Evolutionary conservation across 805 yeast genomes (phyloP).

Genomic region (Lipomyces starkeyi): DNA sequence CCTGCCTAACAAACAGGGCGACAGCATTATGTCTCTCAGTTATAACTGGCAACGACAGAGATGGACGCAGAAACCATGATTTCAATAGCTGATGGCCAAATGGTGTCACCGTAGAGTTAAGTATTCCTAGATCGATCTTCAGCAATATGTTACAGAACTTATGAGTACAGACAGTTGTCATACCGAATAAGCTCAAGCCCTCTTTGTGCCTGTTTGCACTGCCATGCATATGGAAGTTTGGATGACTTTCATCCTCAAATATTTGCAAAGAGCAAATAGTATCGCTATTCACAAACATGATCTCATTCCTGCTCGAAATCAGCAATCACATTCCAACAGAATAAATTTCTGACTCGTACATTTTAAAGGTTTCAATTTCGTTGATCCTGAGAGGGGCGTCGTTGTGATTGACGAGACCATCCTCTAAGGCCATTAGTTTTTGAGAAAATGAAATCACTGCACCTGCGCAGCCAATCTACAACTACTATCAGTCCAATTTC

Average conservation of each 20-base stretch:
- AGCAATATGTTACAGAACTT: background rate
- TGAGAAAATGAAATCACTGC: constrained; percentile 27
- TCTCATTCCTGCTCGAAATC: constrained; percentile 17
- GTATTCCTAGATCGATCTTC: constrained; percentile 14
- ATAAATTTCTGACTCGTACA: constrained; percentile 1
- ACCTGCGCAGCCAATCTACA: constrained; percentile 35
- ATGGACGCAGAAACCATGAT: constrained; percentile 49
- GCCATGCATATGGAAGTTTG: constrained; percentile 39
- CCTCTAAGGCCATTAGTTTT: constrained; percentile 18
- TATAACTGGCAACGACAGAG: constrained; percentile 43
- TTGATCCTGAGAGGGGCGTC: constrained; percentile 29
- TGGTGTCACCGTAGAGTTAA: constrained; percentile 44
- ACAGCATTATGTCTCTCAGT: constrained; percentile 46
- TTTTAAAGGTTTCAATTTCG: constrained; percentile 28
- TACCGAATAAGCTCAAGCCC: constrained; percentile 34
- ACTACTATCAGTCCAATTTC: background rate
- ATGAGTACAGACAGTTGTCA: background rate
- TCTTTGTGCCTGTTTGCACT: constrained; percentile 24
- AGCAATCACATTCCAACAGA: background rate
- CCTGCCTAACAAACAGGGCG: constrained; percentile 39
- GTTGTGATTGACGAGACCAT: constrained; percentile 10
- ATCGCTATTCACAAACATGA: constrained; percentile 45
- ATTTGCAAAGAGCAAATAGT: constrained; percentile 44
- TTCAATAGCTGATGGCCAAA: constrained; percentile 45
- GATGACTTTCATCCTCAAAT: constrained; percentile 35